Conservation (phyloP, 345 rosid genomes). For the Draba incana region DNA sequence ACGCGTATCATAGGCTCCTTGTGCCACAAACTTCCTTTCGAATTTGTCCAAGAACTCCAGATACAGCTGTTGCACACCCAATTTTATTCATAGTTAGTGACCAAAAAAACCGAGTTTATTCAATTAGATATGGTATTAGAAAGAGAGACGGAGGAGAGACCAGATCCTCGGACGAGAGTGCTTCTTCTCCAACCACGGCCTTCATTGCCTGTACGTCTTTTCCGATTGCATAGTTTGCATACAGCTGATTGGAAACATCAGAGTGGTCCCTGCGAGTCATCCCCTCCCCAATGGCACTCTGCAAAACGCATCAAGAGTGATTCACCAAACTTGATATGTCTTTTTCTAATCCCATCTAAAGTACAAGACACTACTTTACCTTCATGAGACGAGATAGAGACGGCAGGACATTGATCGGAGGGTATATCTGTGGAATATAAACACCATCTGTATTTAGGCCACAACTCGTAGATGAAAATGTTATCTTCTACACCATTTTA, state of each 20-base stretch:
- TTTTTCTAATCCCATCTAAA: background rate
- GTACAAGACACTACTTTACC: constrained; percentile 43
- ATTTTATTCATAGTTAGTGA: background rate
- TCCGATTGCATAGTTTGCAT: too few relatives aligned
- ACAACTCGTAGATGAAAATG: background rate
- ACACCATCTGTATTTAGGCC: constrained; percentile 8
- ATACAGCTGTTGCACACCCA: constrained; percentile 10
- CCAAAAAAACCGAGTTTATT: background rate
- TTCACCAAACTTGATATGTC: background rate
- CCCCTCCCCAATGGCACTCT: constrained; percentile 98
- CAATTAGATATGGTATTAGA: background rate
- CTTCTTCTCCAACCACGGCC: too few relatives aligned
- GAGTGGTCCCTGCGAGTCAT: constrained; percentile 88
- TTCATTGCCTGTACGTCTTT: too few relatives aligned
- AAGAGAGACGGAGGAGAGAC: constrained; percentile 41
- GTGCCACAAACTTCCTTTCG: constrained; percentile 64
- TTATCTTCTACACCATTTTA: background rate
- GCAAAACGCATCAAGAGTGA: constrained; percentile 23
- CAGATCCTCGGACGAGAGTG: too few relatives aligned
- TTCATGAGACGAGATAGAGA: constrained; percentile 88
- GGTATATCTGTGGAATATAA: constrained; percentile 65
- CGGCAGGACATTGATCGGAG: constrained; percentile 85
- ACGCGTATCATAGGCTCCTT: constrained; percentile 89
- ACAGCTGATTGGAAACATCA: constrained; percentile 63
- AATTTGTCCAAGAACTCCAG: too few relatives aligned